Evolutionary conservation across 2,329 filamentous ascomycete species (phyloP).

Genomic region (Aspergillus pseudoviridinutans): DNA sequence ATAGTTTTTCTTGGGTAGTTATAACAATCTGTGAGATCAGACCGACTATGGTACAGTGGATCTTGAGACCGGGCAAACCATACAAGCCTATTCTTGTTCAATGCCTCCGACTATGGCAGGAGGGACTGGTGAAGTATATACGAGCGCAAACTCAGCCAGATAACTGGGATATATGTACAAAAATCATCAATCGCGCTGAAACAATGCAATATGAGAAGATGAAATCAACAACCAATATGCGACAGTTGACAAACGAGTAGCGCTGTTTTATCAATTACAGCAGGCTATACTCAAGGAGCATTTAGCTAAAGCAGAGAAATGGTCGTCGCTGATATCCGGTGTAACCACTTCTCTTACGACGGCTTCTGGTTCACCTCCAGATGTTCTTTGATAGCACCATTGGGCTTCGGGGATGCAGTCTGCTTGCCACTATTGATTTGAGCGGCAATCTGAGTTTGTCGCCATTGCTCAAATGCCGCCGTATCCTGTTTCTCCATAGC

Average conservation of each 20-base stretch:
- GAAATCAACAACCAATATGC: background rate
- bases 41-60: background rate
- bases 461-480: slow-evolving; percentile 43
- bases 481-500: slow-evolving; percentile 40
- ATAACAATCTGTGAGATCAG: background rate
- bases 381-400: slow-evolving; percentile 2
- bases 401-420: slow-evolving; percentile 11
- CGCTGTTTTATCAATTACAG: background rate
- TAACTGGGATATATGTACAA: background rate
- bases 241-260: background rate
- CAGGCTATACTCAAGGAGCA: background rate
- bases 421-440: slow-evolving; percentile 41
- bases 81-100: background rate
- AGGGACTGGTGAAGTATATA: background rate
- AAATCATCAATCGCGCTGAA: background rate
- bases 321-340: background rate
- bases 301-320: background rate
- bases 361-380: background rate
- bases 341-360: background rate
- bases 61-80: background rate
- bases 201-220: background rate
- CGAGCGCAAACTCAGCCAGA: background rate
- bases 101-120: background rate
- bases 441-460: slow-evolving; percentile 44
- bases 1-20: background rate